A percentile compares a stretch with the other conserved stretches of the same genome.
Evolutionary conservation across 306 rosid species (phyloP).

Genomic region (Lotus japonicus): DNA sequence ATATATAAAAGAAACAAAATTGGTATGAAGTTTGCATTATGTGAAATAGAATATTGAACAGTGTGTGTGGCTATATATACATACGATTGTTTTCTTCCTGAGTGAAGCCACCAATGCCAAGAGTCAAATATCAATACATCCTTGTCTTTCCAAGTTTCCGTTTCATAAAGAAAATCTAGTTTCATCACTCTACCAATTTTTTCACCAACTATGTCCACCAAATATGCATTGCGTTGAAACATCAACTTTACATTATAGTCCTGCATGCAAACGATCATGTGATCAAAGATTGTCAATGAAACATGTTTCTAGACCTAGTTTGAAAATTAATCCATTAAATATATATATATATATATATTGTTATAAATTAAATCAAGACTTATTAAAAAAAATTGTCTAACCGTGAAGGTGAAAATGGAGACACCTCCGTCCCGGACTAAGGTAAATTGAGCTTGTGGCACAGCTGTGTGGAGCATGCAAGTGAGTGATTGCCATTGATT

Average conservation of each 20-base stretch:
- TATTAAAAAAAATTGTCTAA: not conserved
- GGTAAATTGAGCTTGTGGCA: constrained; percentile 29
- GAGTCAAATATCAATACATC: constrained; percentile 46
- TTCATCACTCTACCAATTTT: constrained; percentile 28
- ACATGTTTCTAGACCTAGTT: too few relatives aligned
- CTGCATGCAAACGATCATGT: constrained; percentile 25
- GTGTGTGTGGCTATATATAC: not conserved
- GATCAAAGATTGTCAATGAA: too few relatives aligned
- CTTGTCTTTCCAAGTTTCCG: constrained; percentile 28
- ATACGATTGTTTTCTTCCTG: constrained; percentile 44
- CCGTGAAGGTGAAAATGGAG: constrained; percentile 45
- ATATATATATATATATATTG: too few relatives aligned
- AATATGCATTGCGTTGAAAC: constrained; percentile 34
- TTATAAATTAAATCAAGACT: too few relatives aligned
- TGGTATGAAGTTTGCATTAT: not conserved
- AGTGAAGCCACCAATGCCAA: constrained; percentile 69
- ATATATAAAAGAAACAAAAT: not conserved
- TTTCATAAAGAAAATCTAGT: constrained; percentile 34
- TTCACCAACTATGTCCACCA: constrained; percentile 32
- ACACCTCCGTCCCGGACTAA: constrained; percentile 13
- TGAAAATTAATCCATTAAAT: too few relatives aligned
- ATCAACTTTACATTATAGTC: constrained; percentile 27
- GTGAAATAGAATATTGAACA: not conserved
- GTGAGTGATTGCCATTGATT: constrained; percentile 72
- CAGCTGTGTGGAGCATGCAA: constrained; percentile 44